Evolutionary conservation across 1,139 yeast genomes (phyloP).

Genomic region (Debaryomycetaceae sp.): DNA sequence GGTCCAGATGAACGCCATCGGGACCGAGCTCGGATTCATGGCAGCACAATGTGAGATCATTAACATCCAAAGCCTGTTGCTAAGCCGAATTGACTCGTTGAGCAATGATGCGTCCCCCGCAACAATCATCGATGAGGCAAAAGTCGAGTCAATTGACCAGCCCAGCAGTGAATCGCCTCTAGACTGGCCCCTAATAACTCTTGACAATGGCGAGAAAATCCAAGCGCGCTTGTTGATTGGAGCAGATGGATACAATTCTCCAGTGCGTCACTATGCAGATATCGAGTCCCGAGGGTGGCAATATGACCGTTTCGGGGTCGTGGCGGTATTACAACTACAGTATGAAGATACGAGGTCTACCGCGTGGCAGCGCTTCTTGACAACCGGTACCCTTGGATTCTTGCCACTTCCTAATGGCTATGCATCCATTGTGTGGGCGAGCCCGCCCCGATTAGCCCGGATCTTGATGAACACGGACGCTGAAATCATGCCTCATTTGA

Average conservation of each 20-base stretch:
- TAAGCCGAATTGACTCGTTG: constrained; percentile 45
- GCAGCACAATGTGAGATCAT: constrained; percentile 88
- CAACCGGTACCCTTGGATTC: constrained; percentile 88
- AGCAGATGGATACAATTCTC: constrained; percentile 94
- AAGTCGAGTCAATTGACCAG: constrained; percentile 43
- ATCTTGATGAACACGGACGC: constrained; percentile 48
- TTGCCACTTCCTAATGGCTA: constrained; percentile 78
- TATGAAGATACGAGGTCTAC: constrained; percentile 57
- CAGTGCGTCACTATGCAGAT: constrained; percentile 72
- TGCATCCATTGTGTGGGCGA: constrained; percentile 91
- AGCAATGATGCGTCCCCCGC: constrained; percentile 26
- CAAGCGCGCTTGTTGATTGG: constrained; percentile 76
- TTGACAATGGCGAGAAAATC: constrained; percentile 54
- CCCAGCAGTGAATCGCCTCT: constrained; percentile 12
- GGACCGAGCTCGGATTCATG: constrained; percentile 26
- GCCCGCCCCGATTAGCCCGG: constrained; percentile 66
- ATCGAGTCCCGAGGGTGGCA: constrained; percentile 90
- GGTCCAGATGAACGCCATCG: constrained; percentile 58
- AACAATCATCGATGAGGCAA: constrained; percentile 48
- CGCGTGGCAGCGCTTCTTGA: constrained; percentile 92
- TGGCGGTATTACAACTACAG: constrained; percentile 71
- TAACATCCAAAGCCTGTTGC: constrained; percentile 68
- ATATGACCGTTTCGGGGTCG: constrained; percentile 81
- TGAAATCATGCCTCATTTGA: constrained; percentile 53
- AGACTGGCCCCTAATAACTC: constrained; percentile 70